phyloP scores from a whole-genome alignment of 768 basidiomycete genomes.

The Amanita inopinata region DNA sequence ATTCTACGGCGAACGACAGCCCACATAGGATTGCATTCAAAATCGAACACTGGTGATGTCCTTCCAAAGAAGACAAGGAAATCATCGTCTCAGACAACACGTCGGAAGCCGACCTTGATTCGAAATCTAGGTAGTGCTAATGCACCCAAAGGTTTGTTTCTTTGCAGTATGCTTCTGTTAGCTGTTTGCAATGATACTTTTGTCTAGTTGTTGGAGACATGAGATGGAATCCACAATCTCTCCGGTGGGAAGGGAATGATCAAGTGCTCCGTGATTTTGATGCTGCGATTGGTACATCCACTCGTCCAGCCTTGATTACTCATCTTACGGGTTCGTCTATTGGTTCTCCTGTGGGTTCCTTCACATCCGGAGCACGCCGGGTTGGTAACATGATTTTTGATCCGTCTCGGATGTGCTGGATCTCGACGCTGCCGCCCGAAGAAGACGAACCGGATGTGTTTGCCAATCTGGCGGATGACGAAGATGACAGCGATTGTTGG shows the following conservation, averaged over 20 bases:
- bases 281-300: slow-evolving; percentile 67
- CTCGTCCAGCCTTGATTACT: slow-evolving; percentile 91
- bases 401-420: slow-evolving; percentile 90
- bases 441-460: slow-evolving; percentile 97
- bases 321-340: slow-evolving; percentile 85
- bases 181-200: slow-evolving; percentile 11
- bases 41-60: slow-evolving; percentile 20
- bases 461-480: slow-evolving; percentile 85
- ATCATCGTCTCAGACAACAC: slow-evolving; percentile 35
- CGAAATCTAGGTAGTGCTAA: slow-evolving; percentile 64
- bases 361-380: slow-evolving; percentile 71
- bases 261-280: slow-evolving; percentile 88
- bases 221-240: slow-evolving; percentile 88
- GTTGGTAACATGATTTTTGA: slow-evolving; percentile 99
- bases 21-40: slow-evolving; percentile 42
- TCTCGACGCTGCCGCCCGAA: slow-evolving; percentile 75
- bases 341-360: slow-evolving; percentile 67
- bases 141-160: slow-evolving; percentile 60
- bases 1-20: slow-evolving; percentile 47
- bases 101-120: slow-evolving; percentile 80
- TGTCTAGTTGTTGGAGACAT: slow-evolving; percentile 86
- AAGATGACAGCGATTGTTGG: slow-evolving; percentile 67
- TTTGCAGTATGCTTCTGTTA: too few species aligned
- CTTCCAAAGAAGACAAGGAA: slow-evolving; percentile 48
- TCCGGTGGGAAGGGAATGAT: slow-evolving; percentile 98